Evolutionary conservation across 2,329 filamentous ascomycete genomes (phyloP).

Genomic region (Ophiocordyceps unilateralis): DNA sequence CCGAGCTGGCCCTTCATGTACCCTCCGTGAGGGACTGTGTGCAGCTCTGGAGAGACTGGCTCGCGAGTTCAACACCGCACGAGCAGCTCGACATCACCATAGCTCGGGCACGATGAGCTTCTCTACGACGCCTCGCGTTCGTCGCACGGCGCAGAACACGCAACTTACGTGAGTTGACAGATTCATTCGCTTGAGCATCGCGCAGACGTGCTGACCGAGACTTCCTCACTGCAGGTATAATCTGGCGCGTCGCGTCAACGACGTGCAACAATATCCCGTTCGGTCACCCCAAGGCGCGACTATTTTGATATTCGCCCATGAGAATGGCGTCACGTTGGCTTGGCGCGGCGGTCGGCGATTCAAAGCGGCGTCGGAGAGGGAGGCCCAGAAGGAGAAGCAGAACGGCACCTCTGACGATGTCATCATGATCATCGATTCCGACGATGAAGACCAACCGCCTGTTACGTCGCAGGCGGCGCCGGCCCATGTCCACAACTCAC

Average conservation of each 20-base stretch:
- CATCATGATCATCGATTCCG: slow-evolving; percentile 47
- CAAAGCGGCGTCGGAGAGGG: slow-evolving; percentile 24
- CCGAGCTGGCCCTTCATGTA: too few species aligned
- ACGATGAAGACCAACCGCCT: slow-evolving; percentile 37
- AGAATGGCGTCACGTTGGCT: slow-evolving; percentile 41
- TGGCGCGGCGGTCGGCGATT: slow-evolving; percentile 48
- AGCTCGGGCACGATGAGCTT: slow-evolving; percentile 11
- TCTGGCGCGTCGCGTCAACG: slow-evolving; percentile 37
- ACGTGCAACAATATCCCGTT: slow-evolving; percentile 43
- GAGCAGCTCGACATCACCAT: background rate
- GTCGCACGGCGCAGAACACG: slow-evolving; percentile 29
- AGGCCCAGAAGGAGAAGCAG: slow-evolving; percentile 22
- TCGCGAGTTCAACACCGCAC: too few species aligned
- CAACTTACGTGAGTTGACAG: slow-evolving; percentile 25
- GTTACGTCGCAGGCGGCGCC: slow-evolving; percentile 14
- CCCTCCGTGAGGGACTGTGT: too few species aligned
- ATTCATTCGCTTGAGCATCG: background rate
- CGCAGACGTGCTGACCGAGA: slow-evolving; percentile 1
- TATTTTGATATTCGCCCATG: slow-evolving; percentile 45
- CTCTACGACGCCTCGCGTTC: slow-evolving; percentile 20
- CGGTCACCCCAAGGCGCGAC: slow-evolving; percentile 45
- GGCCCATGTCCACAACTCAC: slow-evolving; percentile 33
- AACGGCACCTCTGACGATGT: slow-evolving; percentile 35
- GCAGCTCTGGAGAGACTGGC: too few species aligned
- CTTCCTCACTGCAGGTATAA: slow-evolving; percentile 36